Conservation (phyloP, 441 rosid genomes). For the Erysimum cheiri region DNA sequence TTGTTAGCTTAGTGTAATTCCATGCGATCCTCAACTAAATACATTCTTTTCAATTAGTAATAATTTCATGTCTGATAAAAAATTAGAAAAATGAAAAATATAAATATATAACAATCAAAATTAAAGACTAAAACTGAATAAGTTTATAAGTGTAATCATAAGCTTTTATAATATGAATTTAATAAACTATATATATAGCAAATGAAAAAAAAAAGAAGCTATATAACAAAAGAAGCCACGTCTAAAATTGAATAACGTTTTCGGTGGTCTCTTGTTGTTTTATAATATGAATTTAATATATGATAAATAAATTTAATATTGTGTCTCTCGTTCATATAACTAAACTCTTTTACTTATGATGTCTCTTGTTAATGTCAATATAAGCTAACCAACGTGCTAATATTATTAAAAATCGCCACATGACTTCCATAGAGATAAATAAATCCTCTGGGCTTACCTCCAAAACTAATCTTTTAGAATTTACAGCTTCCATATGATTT, state of each 20-base stretch:
- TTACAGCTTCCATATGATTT: slow-evolving; percentile 11
- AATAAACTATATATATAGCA: background rate
- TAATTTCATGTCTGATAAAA: background rate
- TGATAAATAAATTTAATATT: too few relatives aligned
- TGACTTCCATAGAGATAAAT: slow-evolving; percentile 5
- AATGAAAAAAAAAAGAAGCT: too few relatives aligned
- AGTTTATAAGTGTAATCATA: background rate
- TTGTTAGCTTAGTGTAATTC: slow-evolving; percentile 39
- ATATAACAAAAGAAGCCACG: too few relatives aligned
- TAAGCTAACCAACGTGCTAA: background rate
- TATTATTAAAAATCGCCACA: background rate
- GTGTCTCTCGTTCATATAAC: too few relatives aligned
- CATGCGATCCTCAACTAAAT: slow-evolving; percentile 36
- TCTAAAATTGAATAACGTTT: too few relatives aligned
- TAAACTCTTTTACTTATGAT: background rate
- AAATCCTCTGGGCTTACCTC: background rate
- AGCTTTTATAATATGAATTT: background rate
- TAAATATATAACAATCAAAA: background rate
- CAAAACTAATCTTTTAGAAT: background rate
- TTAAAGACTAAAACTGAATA: background rate
- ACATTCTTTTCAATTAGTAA: slow-evolving; percentile 15
- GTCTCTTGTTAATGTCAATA: background rate
- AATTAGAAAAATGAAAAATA: background rate
- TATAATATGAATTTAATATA: too few relatives aligned
- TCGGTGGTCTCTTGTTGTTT: too few relatives aligned